Evolutionary conservation across 2,329 filamentous ascomycete species (phyloP).

Genomic region (Cladosporium colombiae): DNA sequence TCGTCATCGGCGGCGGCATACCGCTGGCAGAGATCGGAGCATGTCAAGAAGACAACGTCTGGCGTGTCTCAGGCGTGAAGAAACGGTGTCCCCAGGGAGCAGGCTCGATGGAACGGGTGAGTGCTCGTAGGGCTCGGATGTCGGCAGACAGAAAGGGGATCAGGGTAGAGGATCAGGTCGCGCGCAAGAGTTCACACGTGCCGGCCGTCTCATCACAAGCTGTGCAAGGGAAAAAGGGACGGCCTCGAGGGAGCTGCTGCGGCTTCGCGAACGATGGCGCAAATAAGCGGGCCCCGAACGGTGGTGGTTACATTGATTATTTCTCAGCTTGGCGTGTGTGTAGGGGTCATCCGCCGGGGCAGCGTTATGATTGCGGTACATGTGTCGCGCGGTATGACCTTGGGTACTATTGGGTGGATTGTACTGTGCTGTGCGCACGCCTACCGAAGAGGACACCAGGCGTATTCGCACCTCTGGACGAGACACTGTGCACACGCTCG

Average conservation of each 20-base stretch:
- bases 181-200: conserved; percentile 13
- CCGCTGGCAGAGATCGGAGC: neutral
- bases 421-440: neutral
- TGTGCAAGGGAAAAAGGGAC: neutral
- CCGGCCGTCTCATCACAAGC: conserved; percentile 12
- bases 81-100: conserved; percentile 10
- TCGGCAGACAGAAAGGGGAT: conserved; percentile 7
- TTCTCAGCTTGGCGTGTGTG: conserved; percentile 19
- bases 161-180: neutral
- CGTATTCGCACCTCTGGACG: no score
- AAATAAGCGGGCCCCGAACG: conserved; percentile 9
- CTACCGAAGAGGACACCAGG: neutral
- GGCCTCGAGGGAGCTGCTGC: neutral
- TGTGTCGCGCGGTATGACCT: neutral
- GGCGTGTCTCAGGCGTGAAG: conserved; percentile 14
- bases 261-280: conserved; percentile 15
- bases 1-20: conserved; percentile 13
- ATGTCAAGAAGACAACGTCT: conserved; percentile 1
- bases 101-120: neutral
- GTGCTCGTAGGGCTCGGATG: conserved; percentile 15
- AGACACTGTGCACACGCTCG: neutral
- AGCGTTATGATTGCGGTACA: neutral
- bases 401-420: neutral
- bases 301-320: neutral
- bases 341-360: conserved; percentile 7